Evolutionary conservation across 495 filamentous ascomycete genomes (phyloP), one percentile per base, ranked within the genome.

Genomic region (Tetracladium marchalianum): DNA sequence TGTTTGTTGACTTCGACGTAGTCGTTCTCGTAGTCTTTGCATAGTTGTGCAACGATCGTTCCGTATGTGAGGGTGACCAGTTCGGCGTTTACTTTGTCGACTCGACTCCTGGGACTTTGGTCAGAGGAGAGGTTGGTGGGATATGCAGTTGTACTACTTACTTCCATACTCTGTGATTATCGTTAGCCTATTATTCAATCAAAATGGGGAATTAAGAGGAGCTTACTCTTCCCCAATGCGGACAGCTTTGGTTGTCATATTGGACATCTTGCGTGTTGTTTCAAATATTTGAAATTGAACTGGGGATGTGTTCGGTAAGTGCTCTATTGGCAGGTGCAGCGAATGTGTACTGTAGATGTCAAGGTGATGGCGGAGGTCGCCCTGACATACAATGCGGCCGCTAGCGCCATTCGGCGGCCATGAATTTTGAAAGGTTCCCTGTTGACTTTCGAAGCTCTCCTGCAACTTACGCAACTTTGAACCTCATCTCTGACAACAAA

Each of bases 181-280:
- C 61, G 56, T 68, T 60, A 59, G 64, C 45, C 50, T 53, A 39
- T 47, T 43, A 38, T n/a, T n/a, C n/a, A n/a, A n/a, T n/a, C 31
- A 35, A 9, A 24, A 13, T 22, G 10, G 15, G n/a, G n/a, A 36
- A 41, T 31, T 35, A 12, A 39, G 31, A 35, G 24, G 44, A 34
- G 73, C 89, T 73, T 77, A 97, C 92, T 98, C 93, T 82, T 98
- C 92, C 61, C 92, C 92, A 62, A 95, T 74, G 54, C 92, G 84
- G 50, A 87, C 85, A 52, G 88, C 86, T 72, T 95, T 96, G 33
- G 78, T 82, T 39, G 88, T 84, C 56, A 59, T 59, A 35, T 39
- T 51, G 7, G 45, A 13, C 11, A 7, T 15, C 39, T 45, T 57
- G n/a, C n/a, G n/a, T 27, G 17, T 1, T 35, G 17, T 40, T 5